Evolutionary conservation across 2,329 filamentous ascomycete genomes (phyloP).

Genomic region (Polychaeton citri): DNA sequence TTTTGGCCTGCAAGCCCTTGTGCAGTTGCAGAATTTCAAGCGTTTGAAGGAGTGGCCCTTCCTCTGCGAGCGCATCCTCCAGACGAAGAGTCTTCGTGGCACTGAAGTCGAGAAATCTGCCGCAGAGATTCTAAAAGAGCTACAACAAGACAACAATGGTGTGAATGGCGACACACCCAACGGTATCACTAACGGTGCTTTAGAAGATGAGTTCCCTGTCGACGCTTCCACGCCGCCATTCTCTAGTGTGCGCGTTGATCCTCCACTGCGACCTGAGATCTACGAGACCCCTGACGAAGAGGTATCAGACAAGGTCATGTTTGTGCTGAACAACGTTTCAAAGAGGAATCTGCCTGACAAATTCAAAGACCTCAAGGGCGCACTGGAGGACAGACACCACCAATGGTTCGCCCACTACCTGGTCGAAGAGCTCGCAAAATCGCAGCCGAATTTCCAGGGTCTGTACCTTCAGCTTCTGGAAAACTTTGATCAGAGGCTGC

Average conservation of each 20-base stretch:
- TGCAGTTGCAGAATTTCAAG: constrained; percentile 51
- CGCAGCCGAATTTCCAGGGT: constrained; percentile 92
- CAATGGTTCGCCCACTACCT: constrained; percentile 96
- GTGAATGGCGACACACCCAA: constrained; percentile 18
- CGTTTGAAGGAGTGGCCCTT: constrained; percentile 90
- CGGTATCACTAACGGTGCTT: constrained; percentile 58
- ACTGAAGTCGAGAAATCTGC: constrained; percentile 44
- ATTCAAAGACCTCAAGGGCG: constrained; percentile 65
- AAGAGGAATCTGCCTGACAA: constrained; percentile 77
- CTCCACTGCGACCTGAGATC: constrained; percentile 45
- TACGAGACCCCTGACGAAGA: constrained; percentile 78
- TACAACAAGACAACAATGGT: constrained; percentile 13
- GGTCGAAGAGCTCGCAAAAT: constrained; percentile 89
- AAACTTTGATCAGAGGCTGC: constrained; percentile 60
- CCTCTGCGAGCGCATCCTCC: constrained; percentile 73
- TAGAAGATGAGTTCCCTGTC: constrained; percentile 45
- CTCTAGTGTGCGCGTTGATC: constrained; percentile 62
- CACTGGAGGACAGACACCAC: constrained; percentile 67
- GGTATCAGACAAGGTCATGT: constrained; percentile 83
- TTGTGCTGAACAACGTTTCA: constrained; percentile 92
- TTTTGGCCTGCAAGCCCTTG: constrained; percentile 86
- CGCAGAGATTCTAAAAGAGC: constrained; percentile 16
- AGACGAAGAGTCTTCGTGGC: constrained; percentile 67
- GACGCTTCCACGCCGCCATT: constrained; percentile 61
- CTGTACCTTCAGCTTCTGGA: constrained; percentile 84